Base-by-base conservation (phyloP, 345 rosid genomes). In the Sonneratia caseolaris region DNA sequence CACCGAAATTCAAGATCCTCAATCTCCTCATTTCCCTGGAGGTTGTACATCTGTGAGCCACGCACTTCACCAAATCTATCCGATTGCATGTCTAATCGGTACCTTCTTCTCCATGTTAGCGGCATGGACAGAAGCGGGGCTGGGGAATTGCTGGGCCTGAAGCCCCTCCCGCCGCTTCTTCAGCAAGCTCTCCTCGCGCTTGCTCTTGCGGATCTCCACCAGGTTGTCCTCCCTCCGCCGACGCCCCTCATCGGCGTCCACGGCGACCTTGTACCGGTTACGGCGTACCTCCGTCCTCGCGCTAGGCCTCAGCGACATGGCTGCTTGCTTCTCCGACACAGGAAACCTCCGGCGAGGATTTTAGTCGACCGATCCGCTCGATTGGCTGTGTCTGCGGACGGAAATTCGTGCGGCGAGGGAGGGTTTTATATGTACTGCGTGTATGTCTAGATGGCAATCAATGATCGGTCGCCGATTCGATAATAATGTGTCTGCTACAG, bases 121-220 rank as follows among this genome's bases (percentile, higher is more conserved):
- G 51, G 89, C 68, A 43, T 77, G 83, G 71, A 79, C 62, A 73
- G 81, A 27, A 37, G 86, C 69, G 38, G 89, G 67, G 35, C 24
- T 66, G 4, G 89, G 73, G 51, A 83, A 70, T 53, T 81, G 83
- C 74, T 84, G 82, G 10, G 84, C 55, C 73, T 86, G 96, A 36
- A 87, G 82, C 36, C 97, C 96, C 69, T 91, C 98, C 3, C 98
- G 97, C 15, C 97, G 86, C 86, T 93, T 93, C 89, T 91, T 93
- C 78, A 82, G 89, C 69, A 93, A 77, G 82, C 89, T 91, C 84
- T 93, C 98, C 78, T 91, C 98, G 38, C 98, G 85, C 74, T 82
- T 85, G 79, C 75, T 93, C 84, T 93, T 93, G 35, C 97, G 86
- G 87, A 93, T 93, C 96, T 93, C 98, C 77, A 93, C 98, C 96